A percentile compares a stretch with the other conserved stretches of the same genome.
These are phyloP conservation scores for Zalerion maritima DNA, from an alignment of 495 filamentous ascomycete genomes.

Conservation along the genomic window DNA sequence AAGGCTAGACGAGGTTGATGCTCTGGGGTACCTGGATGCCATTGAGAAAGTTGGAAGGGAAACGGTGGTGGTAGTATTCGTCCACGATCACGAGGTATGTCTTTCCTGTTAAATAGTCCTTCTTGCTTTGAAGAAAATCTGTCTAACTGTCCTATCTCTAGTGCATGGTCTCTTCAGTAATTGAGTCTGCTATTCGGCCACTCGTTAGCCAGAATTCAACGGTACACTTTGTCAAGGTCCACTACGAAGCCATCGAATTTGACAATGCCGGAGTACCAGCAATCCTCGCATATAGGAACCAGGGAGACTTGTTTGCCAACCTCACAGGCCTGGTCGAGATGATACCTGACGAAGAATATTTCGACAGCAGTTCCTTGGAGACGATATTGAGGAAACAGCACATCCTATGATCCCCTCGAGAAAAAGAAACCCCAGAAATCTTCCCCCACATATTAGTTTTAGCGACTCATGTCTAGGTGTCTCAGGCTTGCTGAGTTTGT, in stretches of 20 bases:
- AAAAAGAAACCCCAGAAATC: no score
- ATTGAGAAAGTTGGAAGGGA: slow-evolving; percentile 75
- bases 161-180: slow-evolving; percentile 57
- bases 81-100: slow-evolving; percentile 79
- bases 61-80: slow-evolving; percentile 83
- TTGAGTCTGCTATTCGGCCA: slow-evolving; percentile 60
- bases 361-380: slow-evolving; percentile 34
- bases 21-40: slow-evolving; percentile 80
- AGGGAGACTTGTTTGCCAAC: slow-evolving; percentile 81
- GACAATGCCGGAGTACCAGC: slow-evolving; percentile 80
- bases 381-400: slow-evolving; percentile 30
- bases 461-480: no score
- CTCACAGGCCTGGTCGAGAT: slow-evolving; percentile 74
- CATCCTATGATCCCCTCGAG: slow-evolving; percentile 20
- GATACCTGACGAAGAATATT: slow-evolving; percentile 52
- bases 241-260: slow-evolving; percentile 90
- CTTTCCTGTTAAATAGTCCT: slow-evolving; percentile 2
- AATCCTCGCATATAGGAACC: slow-evolving; percentile 69
- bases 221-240: slow-evolving; percentile 79
- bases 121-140: slow-evolving; percentile 2
- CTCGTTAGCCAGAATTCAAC: slow-evolving; percentile 54
- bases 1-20: slow-evolving; percentile 70
- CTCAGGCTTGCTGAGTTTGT: no score
- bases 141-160: slow-evolving; percentile 22
- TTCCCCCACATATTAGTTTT: no score